Conservation (phyloP, 2,329 filamentous ascomycete genomes). For the Coniochaeta hoffmannii region DNA sequence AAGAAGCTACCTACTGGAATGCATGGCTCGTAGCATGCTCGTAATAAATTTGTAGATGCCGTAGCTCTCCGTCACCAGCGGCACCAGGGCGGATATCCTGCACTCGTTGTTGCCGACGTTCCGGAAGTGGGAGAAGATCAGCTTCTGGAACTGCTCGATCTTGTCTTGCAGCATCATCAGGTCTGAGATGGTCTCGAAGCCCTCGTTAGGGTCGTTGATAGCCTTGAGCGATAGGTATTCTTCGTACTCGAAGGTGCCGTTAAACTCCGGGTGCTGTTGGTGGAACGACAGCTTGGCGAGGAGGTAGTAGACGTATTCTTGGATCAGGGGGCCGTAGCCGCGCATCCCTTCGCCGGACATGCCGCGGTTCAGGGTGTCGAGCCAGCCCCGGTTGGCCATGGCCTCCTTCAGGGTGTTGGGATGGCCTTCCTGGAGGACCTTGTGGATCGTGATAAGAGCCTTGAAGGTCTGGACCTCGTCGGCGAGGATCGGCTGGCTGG, state of each 20-base stretch:
- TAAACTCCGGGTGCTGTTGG: conserved; percentile 94
- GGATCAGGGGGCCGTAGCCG: conserved; percentile 86
- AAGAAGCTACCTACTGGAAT: conserved; percentile 67
- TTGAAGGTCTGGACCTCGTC: conserved; percentile 99
- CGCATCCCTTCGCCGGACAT: conserved; percentile 76
- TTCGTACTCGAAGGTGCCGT: conserved; percentile 97
- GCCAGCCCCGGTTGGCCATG: conserved; percentile 80
- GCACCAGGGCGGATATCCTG: conserved; percentile 86
- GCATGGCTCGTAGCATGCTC: conserved; percentile 98
- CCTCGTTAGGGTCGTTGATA: conserved; percentile 98
- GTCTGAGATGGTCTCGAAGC: conserved; percentile 93
- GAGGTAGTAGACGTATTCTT: conserved; percentile 94
- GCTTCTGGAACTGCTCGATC: conserved; percentile 96
- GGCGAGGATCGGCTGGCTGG: conserved; percentile 89
- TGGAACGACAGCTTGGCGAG: conserved; percentile 95
- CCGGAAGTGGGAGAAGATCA: conserved; percentile 96
- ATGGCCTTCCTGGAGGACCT: conserved; percentile 94
- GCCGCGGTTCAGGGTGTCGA: conserved; percentile 84
- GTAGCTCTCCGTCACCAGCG: conserved; percentile 94
- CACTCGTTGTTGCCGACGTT: conserved; percentile 92
- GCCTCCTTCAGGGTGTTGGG: conserved; percentile 82
- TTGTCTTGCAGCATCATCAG: conserved; percentile 96
- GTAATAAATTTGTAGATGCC: conserved; percentile 99
- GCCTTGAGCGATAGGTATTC: conserved; percentile 97
- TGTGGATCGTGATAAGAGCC: conserved; percentile 93